Evolutionary conservation across 179 eudicot species (phyloP).

Genomic region (Pouteria campechiana): DNA sequence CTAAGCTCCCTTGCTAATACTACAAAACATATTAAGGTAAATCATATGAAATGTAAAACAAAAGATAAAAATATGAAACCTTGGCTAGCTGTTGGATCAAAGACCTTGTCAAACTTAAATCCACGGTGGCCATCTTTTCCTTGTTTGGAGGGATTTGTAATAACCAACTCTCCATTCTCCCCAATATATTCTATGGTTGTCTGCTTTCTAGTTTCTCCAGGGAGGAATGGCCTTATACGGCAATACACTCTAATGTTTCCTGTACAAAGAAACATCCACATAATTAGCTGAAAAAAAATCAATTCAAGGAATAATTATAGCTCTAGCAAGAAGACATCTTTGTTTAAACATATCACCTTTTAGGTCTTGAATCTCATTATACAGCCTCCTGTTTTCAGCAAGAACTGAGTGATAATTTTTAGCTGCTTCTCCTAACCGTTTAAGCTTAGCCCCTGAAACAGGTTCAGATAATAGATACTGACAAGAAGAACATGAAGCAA

Average conservation of each 20-base stretch:
- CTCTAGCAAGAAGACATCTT: background rate
- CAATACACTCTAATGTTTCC: conserved; percentile 95
- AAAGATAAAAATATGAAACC: conserved; percentile 29
- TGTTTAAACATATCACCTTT: no score
- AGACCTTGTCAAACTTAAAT: conserved; percentile 88
- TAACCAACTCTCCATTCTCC: conserved; percentile 65
- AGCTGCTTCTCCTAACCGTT: conserved; percentile 51
- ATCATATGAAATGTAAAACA: background rate
- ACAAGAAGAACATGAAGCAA: background rate
- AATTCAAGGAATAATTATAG: background rate
- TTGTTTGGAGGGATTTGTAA: conserved; percentile 57
- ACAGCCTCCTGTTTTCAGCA: conserved; percentile 72
- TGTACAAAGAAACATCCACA: conserved; percentile 20
- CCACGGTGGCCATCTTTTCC: conserved; percentile 64
- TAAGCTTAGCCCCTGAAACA: conserved; percentile 51
- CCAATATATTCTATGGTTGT: conserved; percentile 56
- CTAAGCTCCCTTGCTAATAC: no score
- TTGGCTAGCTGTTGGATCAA: conserved; percentile 69
- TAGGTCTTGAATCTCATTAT: conserved; percentile 90
- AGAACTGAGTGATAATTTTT: conserved; percentile 51
- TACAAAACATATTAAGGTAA: background rate
- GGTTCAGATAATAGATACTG: background rate
- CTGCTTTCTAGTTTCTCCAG: conserved; percentile 43
- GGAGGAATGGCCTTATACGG: conserved; percentile 77
- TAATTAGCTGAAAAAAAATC: background rate